Base-by-base conservation (phyloP, 768 basidiomycete genomes). In the Lentinus brumalis region DNA sequence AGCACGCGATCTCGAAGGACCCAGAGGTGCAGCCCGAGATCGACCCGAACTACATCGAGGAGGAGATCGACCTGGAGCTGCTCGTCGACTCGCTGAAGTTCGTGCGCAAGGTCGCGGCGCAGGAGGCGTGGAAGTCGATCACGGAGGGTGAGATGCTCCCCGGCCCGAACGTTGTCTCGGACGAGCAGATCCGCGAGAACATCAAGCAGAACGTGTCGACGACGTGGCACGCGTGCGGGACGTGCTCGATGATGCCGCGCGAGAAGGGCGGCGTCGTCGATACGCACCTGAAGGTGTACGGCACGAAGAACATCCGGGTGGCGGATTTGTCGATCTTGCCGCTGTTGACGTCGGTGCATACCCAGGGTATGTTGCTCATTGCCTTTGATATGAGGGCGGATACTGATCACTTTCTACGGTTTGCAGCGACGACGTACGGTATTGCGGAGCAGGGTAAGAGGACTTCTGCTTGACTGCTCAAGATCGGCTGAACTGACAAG, bases 251-350 rank as follows among this genome's bases (percentile, higher is more conserved):
- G 71, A 67, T 81, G 45, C 80, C 79, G 15, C 61, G 59, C 38
- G 72, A 74, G 10, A 64, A 75, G 30, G 67, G 66, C 21, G 78
- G 78, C 7, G 78, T 79, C 31, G 78, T 81, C 11, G 74, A 78
- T 53, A 50, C 65, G 16, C 50, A 67, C 29, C 65, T 78, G 10
- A 70, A 70, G 59, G 72, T 76, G 0, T 73, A 71, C 62, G 80
- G 80, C 14, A 80, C 79, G 2, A 66, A 60, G 16, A 83, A 83
- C 60, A 46, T 83, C 26, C 78, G 82, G 10, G 79, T 84, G 18
- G 79, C 73, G 12, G 82, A 83, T 63, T 49, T 75, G 3, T 81
- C 79, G 2, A 67, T 83, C 45, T 41, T 80, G 14, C 81, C 81
- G 1, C 56, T 81, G 18, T 71, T 74, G 4, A 61, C 77, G 45